These are phyloP conservation scores for Spatholobus suberectus DNA, from an alignment of 306 rosid genomes.

Conservation along the genomic window DNA sequence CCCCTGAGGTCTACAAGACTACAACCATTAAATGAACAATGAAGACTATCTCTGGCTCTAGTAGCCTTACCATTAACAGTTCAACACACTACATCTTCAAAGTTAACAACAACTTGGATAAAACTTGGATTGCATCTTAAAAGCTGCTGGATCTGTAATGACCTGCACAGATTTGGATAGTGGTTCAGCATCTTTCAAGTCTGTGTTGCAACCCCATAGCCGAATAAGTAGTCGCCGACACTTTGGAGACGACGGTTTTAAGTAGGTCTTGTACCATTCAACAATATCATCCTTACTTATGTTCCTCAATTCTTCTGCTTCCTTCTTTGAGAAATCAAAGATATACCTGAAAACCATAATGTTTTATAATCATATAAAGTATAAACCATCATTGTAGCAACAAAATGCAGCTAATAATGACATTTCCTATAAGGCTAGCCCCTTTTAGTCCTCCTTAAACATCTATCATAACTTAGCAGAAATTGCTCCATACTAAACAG, in stretches of 20 bases:
- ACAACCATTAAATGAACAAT: slow-evolving; percentile 11
- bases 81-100: slow-evolving; percentile 20
- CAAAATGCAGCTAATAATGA: neutral
- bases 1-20: neutral
- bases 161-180: slow-evolving; percentile 45
- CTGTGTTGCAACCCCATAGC: slow-evolving; percentile 91
- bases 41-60: slow-evolving; percentile 17
- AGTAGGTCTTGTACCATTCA: slow-evolving; percentile 75
- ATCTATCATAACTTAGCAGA: neutral
- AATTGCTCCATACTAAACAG: neutral
- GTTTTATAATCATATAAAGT: slow-evolving; percentile 21
- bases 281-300: slow-evolving; percentile 71
- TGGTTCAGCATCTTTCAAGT: slow-evolving; percentile 61
- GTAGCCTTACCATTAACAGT: slow-evolving; percentile 16
- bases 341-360: slow-evolving; percentile 66
- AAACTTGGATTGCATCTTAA: slow-evolving; percentile 70
- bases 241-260: slow-evolving; percentile 69
- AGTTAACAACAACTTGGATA: slow-evolving; percentile 67
- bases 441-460: neutral
- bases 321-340: slow-evolving; percentile 74
- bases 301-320: slow-evolving; percentile 74
- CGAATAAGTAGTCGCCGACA: slow-evolving; percentile 77
- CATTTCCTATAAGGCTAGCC: neutral
- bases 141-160: slow-evolving; percentile 64
- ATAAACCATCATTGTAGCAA: slow-evolving; percentile 28